Conservation (phyloP, 345 rosid species). For the Isatis tinctoria region DNA sequence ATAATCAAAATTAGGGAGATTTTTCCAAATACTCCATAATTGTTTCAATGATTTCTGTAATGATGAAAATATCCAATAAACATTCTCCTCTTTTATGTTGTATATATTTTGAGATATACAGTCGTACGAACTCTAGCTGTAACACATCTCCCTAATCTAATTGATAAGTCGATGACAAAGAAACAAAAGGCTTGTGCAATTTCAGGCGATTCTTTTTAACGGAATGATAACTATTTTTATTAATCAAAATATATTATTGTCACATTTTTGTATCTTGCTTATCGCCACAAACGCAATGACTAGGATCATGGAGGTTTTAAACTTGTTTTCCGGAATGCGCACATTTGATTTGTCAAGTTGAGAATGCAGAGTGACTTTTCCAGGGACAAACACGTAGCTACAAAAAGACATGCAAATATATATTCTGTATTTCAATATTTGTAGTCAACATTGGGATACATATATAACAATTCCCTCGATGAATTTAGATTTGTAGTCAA, state of each 20-base stretch:
- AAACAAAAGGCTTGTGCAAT: neutral
- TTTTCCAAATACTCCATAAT: too few species aligned
- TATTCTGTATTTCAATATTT: too few species aligned
- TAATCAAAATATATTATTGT: neutral
- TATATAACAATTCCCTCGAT: too few species aligned
- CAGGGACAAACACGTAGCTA: conserved; percentile 11
- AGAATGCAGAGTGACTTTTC: neutral
- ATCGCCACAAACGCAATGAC: neutral
- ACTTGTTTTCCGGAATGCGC: neutral
- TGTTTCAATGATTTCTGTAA: too few species aligned
- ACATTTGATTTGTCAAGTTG: neutral
- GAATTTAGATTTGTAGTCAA: too few species aligned
- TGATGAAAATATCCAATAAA: too few species aligned
- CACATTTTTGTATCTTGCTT: neutral
- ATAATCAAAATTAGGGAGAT: too few species aligned
- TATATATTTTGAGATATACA: too few species aligned
- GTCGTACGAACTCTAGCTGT: too few species aligned
- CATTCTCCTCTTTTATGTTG: too few species aligned
- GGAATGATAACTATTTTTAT: neutral
- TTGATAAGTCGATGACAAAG: neutral
- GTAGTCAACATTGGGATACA: too few species aligned
- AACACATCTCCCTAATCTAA: neutral
- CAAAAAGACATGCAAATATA: conserved; percentile 16
- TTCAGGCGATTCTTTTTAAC: neutral
- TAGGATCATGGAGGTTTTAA: neutral